Base-by-base conservation (phyloP, 169 alveolate genomes). In the Cryptosporidium baileyi region DNA sequence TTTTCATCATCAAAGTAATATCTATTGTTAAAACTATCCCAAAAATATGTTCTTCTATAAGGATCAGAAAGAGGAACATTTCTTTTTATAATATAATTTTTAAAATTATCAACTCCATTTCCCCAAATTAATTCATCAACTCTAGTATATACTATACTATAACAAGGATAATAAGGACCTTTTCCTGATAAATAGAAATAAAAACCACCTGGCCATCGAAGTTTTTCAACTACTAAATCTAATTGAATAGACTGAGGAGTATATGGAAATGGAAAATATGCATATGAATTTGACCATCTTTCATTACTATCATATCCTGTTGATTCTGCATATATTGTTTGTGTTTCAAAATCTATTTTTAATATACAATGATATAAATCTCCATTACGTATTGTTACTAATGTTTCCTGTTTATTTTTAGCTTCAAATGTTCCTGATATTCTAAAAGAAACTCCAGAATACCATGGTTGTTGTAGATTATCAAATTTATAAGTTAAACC, bases 161-260 rank as follows among this genome's bases (percentile, higher is more conserved):
- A 0, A 19, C 85, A 74, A 28, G 65, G 67, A 51, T 74, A 74
- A 74, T 54, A 74, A 5, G 85, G 85, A 8, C 85, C 85, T 1
- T 54, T 32, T 9, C 85, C 85, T 15, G 67, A 51, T 51, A 74
- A 8, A 41, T 74, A 74, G 38, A 74, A 74, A 43, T 74, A 74
- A 74, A 74, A 74, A 1, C 85, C 85, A 41, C 85, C 85, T 19
- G 85, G 85, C 85, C 85, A 74, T 36, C 65, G 49, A 52, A 74
- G 13, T 32, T 74, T 74, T 28, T 74, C 85, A 34, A 74, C 74
- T 3, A 57, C 85, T 15, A 74, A 26, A 36, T 74, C 85, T 6
- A 74, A 15, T 24, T 74, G 40, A 41, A 74, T 74, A 15, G 8
- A 4, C 24, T 52, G 22, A 38, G 85, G 85, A 1, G 51, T 19